phyloP scores from a whole-genome alignment of 1,284 basidiomycete genomes.

The Anthracocystis walkeri region DNA sequence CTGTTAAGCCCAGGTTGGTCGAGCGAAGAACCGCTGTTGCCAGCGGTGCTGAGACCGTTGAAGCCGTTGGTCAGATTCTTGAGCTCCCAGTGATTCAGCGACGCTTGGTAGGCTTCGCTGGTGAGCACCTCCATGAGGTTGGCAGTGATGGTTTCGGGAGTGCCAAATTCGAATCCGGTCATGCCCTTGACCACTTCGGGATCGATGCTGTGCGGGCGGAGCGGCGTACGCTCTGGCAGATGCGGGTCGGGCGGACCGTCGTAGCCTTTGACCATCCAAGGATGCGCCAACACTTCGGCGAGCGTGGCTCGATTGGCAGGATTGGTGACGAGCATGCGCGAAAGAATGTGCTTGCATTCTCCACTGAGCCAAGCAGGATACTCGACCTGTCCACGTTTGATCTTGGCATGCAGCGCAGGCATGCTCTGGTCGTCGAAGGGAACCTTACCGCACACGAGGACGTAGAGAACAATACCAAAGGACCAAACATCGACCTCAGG shows the following conservation, averaged over 20 bases:
- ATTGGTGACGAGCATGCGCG: constrained; percentile 95
- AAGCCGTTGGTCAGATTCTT: constrained; percentile 67
- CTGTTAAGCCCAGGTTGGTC: constrained; percentile 34
- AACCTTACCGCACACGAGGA: constrained; percentile 96
- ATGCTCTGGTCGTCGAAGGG: constrained; percentile 99
- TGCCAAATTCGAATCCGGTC: constrained; percentile 96
- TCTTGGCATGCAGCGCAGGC: constrained; percentile 98
- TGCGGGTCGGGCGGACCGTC: constrained; percentile 83
- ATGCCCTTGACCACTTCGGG: constrained; percentile 86
- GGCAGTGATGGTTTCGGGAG: constrained; percentile 84
- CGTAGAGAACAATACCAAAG: constrained; percentile 97
- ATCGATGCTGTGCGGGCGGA: constrained; percentile 87
- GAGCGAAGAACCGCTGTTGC: constrained; percentile 66
- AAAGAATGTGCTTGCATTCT: constrained; percentile 93
- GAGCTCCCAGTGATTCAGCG: constrained; percentile 81
- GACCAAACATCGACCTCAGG: constrained; percentile 99
- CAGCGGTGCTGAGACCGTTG: constrained; percentile 48
- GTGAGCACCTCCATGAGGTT: constrained; percentile 80
- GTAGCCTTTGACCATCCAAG: constrained; percentile 95
- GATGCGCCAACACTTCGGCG: constrained; percentile 86
- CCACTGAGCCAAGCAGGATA: constrained; percentile 96
- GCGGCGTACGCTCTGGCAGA: constrained; percentile 86
- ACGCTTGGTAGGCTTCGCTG: constrained; percentile 81
- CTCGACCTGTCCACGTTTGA: constrained; percentile 95
- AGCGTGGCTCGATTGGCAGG: constrained; percentile 86